Evolutionary conservation across 2,329 filamentous ascomycete species (phyloP).

Genomic region (Cucurbitaria berberidis): DNA sequence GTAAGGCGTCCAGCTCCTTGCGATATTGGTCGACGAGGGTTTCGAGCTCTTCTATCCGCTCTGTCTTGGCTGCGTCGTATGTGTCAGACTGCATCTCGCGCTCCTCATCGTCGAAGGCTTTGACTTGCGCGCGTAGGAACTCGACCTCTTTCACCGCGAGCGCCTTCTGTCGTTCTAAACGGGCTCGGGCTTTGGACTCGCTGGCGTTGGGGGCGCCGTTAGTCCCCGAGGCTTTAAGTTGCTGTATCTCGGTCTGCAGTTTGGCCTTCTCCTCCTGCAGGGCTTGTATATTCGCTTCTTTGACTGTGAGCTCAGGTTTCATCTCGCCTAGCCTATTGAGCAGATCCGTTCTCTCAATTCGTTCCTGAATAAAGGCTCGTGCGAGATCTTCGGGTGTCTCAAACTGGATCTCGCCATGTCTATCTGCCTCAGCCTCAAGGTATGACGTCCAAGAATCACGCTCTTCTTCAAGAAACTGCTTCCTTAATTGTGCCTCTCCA

Average conservation of each 20-base stretch:
- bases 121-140: slow-evolving; percentile 89
- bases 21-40: slow-evolving; percentile 87
- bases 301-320: slow-evolving; percentile 78
- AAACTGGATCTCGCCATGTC: slow-evolving; percentile 72
- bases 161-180: slow-evolving; percentile 83
- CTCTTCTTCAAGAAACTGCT: slow-evolving; percentile 88
- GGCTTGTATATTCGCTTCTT: slow-evolving; percentile 74
- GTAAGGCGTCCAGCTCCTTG: slow-evolving; percentile 74
- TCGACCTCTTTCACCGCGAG: slow-evolving; percentile 92
- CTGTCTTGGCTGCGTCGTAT: slow-evolving; percentile 75
- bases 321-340: slow-evolving; percentile 79
- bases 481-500: slow-evolving; percentile 78
- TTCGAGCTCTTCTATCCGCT: slow-evolving; percentile 82
- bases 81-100: slow-evolving; percentile 81
- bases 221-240: slow-evolving; percentile 60
- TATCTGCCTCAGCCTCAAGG: slow-evolving; percentile 70
- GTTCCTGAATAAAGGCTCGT: slow-evolving; percentile 80
- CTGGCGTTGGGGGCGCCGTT: slow-evolving; percentile 50
- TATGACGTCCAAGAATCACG: slow-evolving; percentile 85
- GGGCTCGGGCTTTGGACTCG: slow-evolving; percentile 71
- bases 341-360: slow-evolving; percentile 79
- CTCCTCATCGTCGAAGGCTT: slow-evolving; percentile 85
- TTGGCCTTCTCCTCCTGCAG: slow-evolving; percentile 73
- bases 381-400: slow-evolving; percentile 88
- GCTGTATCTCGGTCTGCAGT: slow-evolving; percentile 73